A percentile compares a stretch with the other conserved stretches of the same genome.
phyloP scores from a whole-genome alignment of 2,329 filamentous ascomycete genomes.

The Xylariaceae sp. region DNA sequence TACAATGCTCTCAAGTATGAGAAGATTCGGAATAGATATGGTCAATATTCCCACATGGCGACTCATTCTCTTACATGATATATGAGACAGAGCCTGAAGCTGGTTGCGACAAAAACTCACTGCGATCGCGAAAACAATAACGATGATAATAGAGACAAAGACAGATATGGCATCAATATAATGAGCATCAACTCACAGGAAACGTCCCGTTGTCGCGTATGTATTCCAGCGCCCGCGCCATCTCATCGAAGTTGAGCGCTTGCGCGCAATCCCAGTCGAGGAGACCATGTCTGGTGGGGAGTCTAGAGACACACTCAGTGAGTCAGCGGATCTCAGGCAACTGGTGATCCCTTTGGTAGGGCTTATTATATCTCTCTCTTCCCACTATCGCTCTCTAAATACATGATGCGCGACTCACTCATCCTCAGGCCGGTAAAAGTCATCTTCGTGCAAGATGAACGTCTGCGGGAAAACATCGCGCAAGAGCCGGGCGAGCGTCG shows the following conservation, averaged over 20 bases:
- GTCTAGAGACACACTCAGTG: slow-evolving; percentile 33
- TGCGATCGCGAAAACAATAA: background rate
- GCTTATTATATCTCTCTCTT: background rate
- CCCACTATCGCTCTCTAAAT: background rate
- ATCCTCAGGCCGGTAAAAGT: slow-evolving; percentile 82
- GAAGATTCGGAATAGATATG: background rate
- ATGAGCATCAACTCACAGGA: slow-evolving; percentile 44
- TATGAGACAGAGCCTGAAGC: background rate
- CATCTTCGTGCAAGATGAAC: slow-evolving; percentile 90
- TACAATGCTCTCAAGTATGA: background rate
- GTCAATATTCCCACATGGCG: too few relatives aligned
- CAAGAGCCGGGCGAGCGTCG: slow-evolving; percentile 80
- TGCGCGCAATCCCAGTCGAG: slow-evolving; percentile 90
- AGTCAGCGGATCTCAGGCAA: slow-evolving; percentile 1
- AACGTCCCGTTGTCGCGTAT: slow-evolving; percentile 64
- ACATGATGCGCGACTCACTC: slow-evolving; percentile 44
- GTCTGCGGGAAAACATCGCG: slow-evolving; percentile 71
- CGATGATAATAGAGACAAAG: background rate
- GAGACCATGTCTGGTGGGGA: slow-evolving; percentile 55
- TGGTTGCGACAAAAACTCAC: background rate
- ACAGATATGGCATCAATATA: background rate
- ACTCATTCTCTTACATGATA: background rate
- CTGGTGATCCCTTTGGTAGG: background rate
- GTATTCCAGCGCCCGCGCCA: slow-evolving; percentile 62
- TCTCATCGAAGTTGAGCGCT: slow-evolving; percentile 64